These are phyloP conservation scores for Rauvolfia tetraphylla DNA, from an alignment of 257 asterid species.

Conservation along the genomic window DNA sequence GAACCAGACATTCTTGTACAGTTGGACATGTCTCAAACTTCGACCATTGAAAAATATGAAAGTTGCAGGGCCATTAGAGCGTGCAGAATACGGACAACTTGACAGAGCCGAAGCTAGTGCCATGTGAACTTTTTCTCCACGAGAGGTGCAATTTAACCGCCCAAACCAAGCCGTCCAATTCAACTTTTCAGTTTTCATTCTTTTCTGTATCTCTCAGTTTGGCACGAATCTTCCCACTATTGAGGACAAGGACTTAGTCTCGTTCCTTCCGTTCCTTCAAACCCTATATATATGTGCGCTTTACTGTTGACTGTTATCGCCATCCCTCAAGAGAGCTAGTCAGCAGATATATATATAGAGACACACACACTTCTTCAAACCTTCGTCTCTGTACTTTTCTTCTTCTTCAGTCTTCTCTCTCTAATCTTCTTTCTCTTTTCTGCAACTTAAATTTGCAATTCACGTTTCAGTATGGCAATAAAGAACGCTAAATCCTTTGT, in stretches of 20 bases:
- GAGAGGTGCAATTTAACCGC: background rate
- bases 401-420: too few species aligned
- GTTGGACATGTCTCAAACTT: slow-evolving; percentile 1
- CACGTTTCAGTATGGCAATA: background rate
- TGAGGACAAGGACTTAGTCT: slow-evolving; percentile 16
- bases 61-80: background rate
- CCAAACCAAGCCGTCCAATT: slow-evolving; percentile 5
- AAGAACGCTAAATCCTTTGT: slow-evolving; percentile 3
- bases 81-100: slow-evolving; percentile 3
- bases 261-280: background rate
- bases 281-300: slow-evolving; percentile 2
- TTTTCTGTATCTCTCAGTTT: background rate
- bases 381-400: too few species aligned
- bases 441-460: too few species aligned
- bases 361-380: background rate
- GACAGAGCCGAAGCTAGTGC: slow-evolving; percentile 10
- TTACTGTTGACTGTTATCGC: background rate
- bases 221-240: slow-evolving; percentile 9
- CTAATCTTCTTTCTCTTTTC: too few species aligned
- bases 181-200: background rate
- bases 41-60: slow-evolving; percentile 6
- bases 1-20: slow-evolving; percentile 1
- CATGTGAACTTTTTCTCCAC: slow-evolving; percentile 1
- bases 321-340: background rate
- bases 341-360: background rate